Evolutionary conservation across 768 basidiomycete genomes (phyloP).

Genomic region (Russula ochroleuca): DNA sequence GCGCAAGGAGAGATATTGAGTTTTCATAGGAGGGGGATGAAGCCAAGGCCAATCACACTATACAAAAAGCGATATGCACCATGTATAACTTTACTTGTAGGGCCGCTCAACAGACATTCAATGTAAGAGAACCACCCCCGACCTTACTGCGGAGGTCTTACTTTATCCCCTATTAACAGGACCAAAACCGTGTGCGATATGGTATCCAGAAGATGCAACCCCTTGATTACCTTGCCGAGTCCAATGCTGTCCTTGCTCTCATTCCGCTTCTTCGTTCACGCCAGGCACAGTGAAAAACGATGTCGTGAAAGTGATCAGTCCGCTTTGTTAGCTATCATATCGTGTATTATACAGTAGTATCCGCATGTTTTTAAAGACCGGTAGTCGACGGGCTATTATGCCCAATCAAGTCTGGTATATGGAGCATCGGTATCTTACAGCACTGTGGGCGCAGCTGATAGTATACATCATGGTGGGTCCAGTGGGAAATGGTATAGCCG

Average conservation of each 20-base stretch:
- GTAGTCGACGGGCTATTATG: neutral
- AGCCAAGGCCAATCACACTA: constrained; percentile 48
- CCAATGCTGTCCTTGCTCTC: constrained; percentile 51
- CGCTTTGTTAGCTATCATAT: neutral
- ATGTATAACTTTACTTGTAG: constrained; percentile 80
- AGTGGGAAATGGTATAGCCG: constrained; percentile 55
- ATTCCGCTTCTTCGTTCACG: constrained; percentile 43
- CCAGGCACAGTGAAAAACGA: constrained; percentile 45
- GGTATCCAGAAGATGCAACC: constrained; percentile 64
- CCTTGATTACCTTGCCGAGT: constrained; percentile 69
- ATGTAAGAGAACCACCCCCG: constrained; percentile 46
- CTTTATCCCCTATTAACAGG: constrained; percentile 43
- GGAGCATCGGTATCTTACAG: constrained; percentile 11
- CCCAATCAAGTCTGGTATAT: constrained; percentile 5
- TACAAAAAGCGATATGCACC: constrained; percentile 63
- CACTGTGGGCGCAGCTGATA: neutral
- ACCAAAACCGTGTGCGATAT: constrained; percentile 77
- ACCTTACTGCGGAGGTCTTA: neutral
- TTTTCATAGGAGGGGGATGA: constrained; percentile 54
- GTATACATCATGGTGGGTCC: constrained; percentile 40
- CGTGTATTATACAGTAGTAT: constrained; percentile 8
- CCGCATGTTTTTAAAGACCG: neutral
- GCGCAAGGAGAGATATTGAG: neutral
- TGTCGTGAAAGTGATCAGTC: neutral
- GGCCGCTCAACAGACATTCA: constrained; percentile 83